A percentile compares a stretch with the other conserved stretches of the same genome.
These are phyloP conservation scores for Arthrobotrys musiformis DNA, from an alignment of 2,329 filamentous ascomycete species.

Conservation along the genomic window DNA sequence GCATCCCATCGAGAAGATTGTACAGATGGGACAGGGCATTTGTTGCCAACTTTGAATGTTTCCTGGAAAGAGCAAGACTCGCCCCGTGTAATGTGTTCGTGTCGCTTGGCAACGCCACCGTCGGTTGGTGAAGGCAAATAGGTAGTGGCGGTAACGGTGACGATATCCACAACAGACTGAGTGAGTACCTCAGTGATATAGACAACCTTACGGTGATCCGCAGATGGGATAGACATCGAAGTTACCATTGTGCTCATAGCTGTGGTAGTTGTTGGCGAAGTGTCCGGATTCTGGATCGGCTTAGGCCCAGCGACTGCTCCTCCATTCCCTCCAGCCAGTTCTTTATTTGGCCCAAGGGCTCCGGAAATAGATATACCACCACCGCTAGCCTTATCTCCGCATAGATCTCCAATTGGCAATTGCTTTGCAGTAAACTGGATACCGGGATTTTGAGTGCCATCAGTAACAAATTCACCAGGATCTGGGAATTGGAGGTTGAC, in stretches of 20 bases:
- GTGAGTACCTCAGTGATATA: conserved; percentile 36
- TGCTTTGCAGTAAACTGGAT: conserved; percentile 17
- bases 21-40: conserved; percentile 25
- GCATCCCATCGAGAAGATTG: conserved; percentile 33
- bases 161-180: conserved; percentile 10
- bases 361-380: conserved; percentile 21
- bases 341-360: not conserved
- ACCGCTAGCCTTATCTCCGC: conserved; percentile 24
- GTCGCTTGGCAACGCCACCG: not conserved
- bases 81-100: not conserved
- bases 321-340: conserved; percentile 15
- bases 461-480: conserved; percentile 27
- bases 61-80: conserved; percentile 25
- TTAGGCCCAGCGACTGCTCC: conserved; percentile 20
- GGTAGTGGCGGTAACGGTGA: conserved; percentile 21
- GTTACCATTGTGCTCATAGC: not conserved
- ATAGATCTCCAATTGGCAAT: conserved; percentile 12
- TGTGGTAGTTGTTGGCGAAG: not conserved
- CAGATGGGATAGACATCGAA: not conserved
- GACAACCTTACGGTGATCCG: not conserved
- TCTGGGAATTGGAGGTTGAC: conserved; percentile 41
- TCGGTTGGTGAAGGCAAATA: not conserved
- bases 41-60: conserved; percentile 23
- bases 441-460: conserved; percentile 13
- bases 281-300: not conserved